Conservation (phyloP, 306 rosid species). For the Castanea crenata region DNA sequence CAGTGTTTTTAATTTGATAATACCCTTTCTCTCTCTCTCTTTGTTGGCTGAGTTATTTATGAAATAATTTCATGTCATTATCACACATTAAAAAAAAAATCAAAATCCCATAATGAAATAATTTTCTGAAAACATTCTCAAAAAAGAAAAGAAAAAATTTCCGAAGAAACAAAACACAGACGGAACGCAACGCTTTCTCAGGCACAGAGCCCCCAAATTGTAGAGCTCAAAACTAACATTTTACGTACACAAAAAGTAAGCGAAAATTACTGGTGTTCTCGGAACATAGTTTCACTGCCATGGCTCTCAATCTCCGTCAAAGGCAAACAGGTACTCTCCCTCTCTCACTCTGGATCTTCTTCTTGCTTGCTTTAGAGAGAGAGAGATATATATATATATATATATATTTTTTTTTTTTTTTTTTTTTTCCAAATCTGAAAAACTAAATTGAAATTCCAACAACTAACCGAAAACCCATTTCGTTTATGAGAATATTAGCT, state of each 20-base stretch:
- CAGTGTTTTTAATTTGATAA: too few relatives aligned
- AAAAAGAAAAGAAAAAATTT: too few relatives aligned
- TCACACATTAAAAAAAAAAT: too few relatives aligned
- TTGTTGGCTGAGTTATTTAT: too few relatives aligned
- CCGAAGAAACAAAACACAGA: too few relatives aligned
- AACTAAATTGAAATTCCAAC: background rate
- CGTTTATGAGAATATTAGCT: background rate
- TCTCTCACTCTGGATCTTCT: background rate
- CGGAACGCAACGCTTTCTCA: background rate
- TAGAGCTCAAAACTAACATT: background rate
- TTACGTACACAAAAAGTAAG: too few relatives aligned
- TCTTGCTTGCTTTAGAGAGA: background rate
- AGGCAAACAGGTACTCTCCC: slow-evolving; percentile 52
- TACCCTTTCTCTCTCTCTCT: too few relatives aligned
- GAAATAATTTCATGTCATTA: too few relatives aligned
- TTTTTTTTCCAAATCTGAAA: background rate
- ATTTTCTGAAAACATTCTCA: too few relatives aligned
- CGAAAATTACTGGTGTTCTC: background rate
- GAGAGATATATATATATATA: too few relatives aligned
- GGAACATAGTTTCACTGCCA: slow-evolving; percentile 14
- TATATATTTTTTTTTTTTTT: background rate
- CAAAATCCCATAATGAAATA: too few relatives aligned
- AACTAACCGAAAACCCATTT: slow-evolving; percentile 1
- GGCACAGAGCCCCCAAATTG: slow-evolving; percentile 3
- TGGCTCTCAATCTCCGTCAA: slow-evolving; percentile 70